phyloP scores from a whole-genome alignment of 2,329 filamentous ascomycete genomes.

The Diaporthe ilicicola region DNA sequence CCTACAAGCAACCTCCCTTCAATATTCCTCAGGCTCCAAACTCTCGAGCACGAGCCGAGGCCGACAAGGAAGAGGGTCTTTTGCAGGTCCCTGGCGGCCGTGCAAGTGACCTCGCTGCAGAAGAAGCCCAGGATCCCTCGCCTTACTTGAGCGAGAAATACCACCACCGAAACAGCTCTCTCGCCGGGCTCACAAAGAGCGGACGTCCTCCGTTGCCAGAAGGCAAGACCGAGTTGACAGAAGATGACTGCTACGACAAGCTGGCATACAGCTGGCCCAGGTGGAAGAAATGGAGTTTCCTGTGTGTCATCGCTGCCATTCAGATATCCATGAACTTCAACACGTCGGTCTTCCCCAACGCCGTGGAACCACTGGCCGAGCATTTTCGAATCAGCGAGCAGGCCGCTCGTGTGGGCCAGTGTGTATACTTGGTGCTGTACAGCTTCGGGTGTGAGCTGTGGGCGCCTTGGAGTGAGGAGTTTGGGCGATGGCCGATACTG shows the following conservation, averaged over 20 bases:
- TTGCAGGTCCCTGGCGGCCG: not conserved
- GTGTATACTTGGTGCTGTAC: constrained; percentile 59
- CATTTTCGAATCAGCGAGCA: constrained; percentile 56
- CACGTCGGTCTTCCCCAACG: constrained; percentile 60
- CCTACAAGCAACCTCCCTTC: constrained; percentile 9
- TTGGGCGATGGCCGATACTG: constrained; percentile 59
- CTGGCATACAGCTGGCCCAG: constrained; percentile 54
- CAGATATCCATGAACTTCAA: constrained; percentile 67
- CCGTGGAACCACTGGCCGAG: constrained; percentile 52
- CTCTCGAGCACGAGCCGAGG: not conserved
- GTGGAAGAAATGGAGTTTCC: constrained; percentile 61
- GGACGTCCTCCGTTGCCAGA: constrained; percentile 6
- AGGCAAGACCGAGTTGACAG: constrained; percentile 51
- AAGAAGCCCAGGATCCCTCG: not conserved
- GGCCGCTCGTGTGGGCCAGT: constrained; percentile 55
- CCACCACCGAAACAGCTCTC: not conserved
- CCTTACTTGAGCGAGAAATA: not conserved
- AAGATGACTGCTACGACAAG: constrained; percentile 55
- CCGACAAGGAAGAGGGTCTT: not conserved
- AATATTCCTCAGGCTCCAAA: constrained; percentile 2
- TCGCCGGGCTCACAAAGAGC: not conserved
- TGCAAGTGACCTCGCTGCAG: not conserved
- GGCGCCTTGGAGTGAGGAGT: constrained; percentile 64
- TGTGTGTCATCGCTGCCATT: constrained; percentile 59
- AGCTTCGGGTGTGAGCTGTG: constrained; percentile 60